Evolutionary conservation across 768 basidiomycete species (phyloP).

Genomic region (Naganishia friedmannii): DNA sequence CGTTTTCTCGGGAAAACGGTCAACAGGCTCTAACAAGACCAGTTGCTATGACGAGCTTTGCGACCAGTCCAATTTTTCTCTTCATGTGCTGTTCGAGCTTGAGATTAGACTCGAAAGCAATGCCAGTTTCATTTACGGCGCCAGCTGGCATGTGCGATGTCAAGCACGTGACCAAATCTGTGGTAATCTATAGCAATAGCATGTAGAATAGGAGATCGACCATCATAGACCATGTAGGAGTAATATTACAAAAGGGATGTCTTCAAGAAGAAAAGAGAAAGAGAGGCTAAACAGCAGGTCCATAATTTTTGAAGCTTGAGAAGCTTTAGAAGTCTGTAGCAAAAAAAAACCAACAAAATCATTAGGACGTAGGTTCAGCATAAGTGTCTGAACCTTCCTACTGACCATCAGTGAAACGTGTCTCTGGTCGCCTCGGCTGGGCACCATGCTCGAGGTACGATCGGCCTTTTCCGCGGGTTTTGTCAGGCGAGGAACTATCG

Average conservation of each 20-base stretch:
- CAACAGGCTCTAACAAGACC: too few relatives aligned
- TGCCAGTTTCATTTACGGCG: not conserved
- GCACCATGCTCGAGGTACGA: not conserved
- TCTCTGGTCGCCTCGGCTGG: slow-evolving; percentile 3
- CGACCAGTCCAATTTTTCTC: too few relatives aligned
- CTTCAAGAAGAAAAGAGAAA: not conserved
- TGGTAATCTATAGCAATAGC: not conserved
- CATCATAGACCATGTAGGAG: not conserved
- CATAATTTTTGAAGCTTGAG: not conserved
- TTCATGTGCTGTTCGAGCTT: too few relatives aligned
- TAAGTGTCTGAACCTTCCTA: not conserved
- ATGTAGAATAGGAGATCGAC: not conserved
- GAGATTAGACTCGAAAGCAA: not conserved
- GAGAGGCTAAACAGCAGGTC: not conserved
- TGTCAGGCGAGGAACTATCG: slow-evolving; percentile 2
- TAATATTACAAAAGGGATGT: not conserved
- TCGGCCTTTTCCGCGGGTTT: not conserved
- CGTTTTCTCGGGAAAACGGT: too few relatives aligned
- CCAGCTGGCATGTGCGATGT: not conserved
- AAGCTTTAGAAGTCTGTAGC: slow-evolving; percentile 2
- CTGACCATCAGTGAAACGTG: not conserved
- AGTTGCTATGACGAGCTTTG: too few relatives aligned
- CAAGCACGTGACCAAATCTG: not conserved
- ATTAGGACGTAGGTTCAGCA: not conserved
- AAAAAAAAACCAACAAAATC: not conserved